These are phyloP conservation scores for Metarhizium brunneum DNA, from an alignment of 2,329 filamentous ascomycete genomes.

Conservation along the genomic window DNA sequence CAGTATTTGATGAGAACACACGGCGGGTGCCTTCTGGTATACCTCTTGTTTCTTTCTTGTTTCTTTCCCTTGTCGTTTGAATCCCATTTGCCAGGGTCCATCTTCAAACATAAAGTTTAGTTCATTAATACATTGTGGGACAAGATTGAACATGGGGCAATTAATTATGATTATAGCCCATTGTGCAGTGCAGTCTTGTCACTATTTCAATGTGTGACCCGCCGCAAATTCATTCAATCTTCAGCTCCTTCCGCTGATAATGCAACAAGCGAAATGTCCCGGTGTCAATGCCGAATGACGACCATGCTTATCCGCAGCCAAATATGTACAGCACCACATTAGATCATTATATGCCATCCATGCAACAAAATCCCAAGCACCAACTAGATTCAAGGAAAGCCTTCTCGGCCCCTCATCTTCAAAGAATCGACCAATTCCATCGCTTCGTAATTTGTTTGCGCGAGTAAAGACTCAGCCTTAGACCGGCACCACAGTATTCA, in stretches of 20 bases:
- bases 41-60: no score
- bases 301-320: neutral
- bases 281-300: neutral
- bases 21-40: no score
- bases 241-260: neutral
- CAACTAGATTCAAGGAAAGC: neutral
- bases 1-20: no score
- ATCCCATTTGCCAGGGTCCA: no score
- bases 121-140: no score
- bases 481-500: conserved; percentile 21
- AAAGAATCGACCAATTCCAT: neutral
- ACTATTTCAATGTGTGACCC: neutral
- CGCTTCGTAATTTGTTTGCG: conserved; percentile 2
- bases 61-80: no score
- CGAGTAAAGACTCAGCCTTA: conserved; percentile 23
- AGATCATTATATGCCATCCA: neutral
- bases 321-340: neutral
- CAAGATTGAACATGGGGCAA: no score
- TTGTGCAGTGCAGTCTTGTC: neutral
- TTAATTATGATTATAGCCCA: no score
- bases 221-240: neutral
- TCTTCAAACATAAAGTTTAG: no score
- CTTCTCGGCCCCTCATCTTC: neutral
- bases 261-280: neutral
- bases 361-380: neutral